Evolutionary conservation across 148 eudicot species (phyloP).

Genomic region (Silene uniflora): DNA sequence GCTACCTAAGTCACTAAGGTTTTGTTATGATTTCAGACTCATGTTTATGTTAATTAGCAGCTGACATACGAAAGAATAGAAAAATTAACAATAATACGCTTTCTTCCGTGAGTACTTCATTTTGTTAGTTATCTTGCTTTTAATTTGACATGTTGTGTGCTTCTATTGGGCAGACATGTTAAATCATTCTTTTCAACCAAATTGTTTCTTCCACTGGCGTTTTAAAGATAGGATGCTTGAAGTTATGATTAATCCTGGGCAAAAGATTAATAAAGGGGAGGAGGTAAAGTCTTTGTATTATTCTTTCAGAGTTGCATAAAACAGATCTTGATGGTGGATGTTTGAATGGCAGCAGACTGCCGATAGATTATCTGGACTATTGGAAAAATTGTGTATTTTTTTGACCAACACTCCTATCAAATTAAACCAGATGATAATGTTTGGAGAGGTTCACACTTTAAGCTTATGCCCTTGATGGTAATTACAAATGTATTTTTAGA

Average conservation of each 20-base stretch:
- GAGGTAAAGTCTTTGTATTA: slow-evolving; percentile 53
- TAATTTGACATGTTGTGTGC: neutral
- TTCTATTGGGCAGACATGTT: slow-evolving; percentile 68
- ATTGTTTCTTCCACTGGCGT: slow-evolving; percentile 99
- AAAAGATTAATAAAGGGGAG: slow-evolving; percentile 71
- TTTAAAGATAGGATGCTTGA: slow-evolving; percentile 97
- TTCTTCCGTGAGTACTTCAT: neutral
- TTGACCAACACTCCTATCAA: neutral
- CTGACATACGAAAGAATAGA: neutral
- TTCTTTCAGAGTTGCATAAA: neutral
- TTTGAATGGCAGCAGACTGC: neutral
- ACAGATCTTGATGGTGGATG: neutral
- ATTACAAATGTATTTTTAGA: too few relatives aligned
- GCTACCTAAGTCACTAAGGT: neutral
- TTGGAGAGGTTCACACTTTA: neutral
- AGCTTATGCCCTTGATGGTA: neutral
- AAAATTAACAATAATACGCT: neutral
- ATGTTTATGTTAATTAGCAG: slow-evolving; percentile 8
- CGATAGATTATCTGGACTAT: neutral
- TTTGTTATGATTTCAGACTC: neutral
- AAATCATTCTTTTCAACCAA: slow-evolving; percentile 92
- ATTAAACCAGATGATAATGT: neutral
- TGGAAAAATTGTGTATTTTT: neutral
- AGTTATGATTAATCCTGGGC: slow-evolving; percentile 98
- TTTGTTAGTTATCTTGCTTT: slow-evolving; percentile 2